Evolutionary conservation across 257 asterid species (phyloP), one percentile per base, ranked within the genome.

Genomic region (Fraxinus cuspidata): DNA sequence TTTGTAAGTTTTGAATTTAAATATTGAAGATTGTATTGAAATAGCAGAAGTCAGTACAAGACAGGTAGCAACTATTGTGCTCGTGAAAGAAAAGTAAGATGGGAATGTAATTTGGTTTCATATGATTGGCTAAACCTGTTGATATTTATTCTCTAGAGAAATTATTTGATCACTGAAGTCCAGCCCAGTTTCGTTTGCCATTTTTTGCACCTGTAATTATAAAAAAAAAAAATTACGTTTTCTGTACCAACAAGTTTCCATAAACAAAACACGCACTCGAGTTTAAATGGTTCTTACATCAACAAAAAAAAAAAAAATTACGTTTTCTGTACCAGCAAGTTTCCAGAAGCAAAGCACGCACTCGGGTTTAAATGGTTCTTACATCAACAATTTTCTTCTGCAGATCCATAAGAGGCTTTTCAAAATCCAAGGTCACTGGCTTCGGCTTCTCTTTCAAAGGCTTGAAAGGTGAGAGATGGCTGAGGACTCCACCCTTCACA

Each of bases 371-470:
- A 47, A 53, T 44, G 72, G 70, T 35, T 16, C 89, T 58, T 87
- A 95, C 99, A 72, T 95, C 99, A 73, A 85, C 51, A 12, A 96
- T 90, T 77, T 89, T 90, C 82, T 88, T 90, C 91, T 89, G 96
- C 82, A 96, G 85, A 77, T 86, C 92, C 81, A 92, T 69, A 79
- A 96, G 92, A 68, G 97, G 98, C 75, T 88, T 93, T 92, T 96
- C 99, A 60, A 93, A 96, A 63, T 89, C 95, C 91, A 93, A 88
- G 35, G 90, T 92, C 64, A 96, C 96, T 10, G 97, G 97, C 89
- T 96, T 93, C 29, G 88, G 97, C 83, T 89, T 96, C 88, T 92
- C 98, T 86, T 85, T 93, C 88, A 93, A 88, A 77, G 99, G 97
- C 86, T 93, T 93, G 91, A 96, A 96, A 83, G 81, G 81, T 29